phyloP scores from a whole-genome alignment of 2,329 filamentous ascomycete genomes.

The Xylariaceae sp. region DNA sequence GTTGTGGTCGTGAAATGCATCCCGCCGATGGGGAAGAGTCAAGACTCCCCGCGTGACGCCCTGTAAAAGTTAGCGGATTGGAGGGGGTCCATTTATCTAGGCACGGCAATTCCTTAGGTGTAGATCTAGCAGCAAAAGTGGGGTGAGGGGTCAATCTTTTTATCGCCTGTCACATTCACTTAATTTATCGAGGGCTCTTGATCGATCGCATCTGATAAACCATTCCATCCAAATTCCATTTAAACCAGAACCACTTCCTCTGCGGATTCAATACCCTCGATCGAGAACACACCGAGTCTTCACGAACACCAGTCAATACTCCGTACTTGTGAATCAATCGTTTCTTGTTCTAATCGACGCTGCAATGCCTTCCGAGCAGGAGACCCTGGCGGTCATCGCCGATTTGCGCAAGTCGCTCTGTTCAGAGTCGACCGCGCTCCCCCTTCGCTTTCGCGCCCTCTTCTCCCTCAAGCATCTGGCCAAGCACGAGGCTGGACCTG shows the following conservation, averaged over 20 bases:
- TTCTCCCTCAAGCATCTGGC: conserved; percentile 97
- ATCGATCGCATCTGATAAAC: conserved; percentile 16
- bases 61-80: no score
- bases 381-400: conserved; percentile 43
- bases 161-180: conserved; percentile 1
- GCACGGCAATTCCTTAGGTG: no score
- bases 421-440: conserved; percentile 75
- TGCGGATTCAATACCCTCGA: no score
- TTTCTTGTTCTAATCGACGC: not conserved
- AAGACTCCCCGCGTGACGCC: no score
- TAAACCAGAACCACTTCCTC: no score
- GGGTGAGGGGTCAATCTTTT: conserved; percentile 17
- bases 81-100: no score
- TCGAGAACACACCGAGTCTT: no score
- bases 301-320: no score
- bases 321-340: not conserved
- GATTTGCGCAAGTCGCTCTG: conserved; percentile 70
- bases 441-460: conserved; percentile 87
- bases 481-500: conserved; percentile 60
- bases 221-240: not conserved
- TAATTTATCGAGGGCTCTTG: not conserved
- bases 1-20: no score
- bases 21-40: no score
- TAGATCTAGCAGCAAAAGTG: not conserved
- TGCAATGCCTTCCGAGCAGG: conserved; percentile 24